phyloP scores from a whole-genome alignment of 345 rosid genomes.

The Noccaea caerulescens region DNA sequence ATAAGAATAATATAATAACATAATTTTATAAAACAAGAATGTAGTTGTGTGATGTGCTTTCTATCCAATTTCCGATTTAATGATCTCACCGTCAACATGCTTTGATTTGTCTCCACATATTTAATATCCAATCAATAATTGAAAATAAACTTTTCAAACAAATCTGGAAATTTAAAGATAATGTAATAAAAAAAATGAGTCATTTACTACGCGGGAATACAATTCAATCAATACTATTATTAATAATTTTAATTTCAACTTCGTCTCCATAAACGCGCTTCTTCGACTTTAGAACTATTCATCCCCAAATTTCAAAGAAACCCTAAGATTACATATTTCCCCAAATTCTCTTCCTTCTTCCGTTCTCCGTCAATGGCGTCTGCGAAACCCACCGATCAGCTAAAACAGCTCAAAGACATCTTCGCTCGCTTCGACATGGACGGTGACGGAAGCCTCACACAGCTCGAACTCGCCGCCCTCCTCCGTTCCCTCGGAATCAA shows the following conservation, averaged over 20 bases:
- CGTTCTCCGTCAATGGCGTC: slow-evolving; percentile 38
- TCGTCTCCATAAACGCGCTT: slow-evolving; percentile 46
- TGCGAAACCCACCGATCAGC: slow-evolving; percentile 51
- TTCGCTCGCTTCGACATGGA: slow-evolving; percentile 95
- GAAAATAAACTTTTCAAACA: background rate
- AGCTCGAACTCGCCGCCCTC: slow-evolving; percentile 88
- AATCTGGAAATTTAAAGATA: slow-evolving; percentile 1
- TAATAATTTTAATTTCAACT: slow-evolving; percentile 18
- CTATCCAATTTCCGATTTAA: slow-evolving; percentile 37
- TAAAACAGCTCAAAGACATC: slow-evolving; percentile 75
- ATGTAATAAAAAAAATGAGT: background rate
- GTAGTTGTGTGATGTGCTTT: slow-evolving; percentile 40
- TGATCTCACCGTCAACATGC: slow-evolving; percentile 36
- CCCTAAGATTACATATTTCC: background rate
- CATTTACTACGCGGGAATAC: slow-evolving; percentile 31
- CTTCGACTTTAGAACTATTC: slow-evolving; percentile 35
- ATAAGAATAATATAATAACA: background rate
- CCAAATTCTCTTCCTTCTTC: background rate
- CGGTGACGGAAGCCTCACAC: slow-evolving; percentile 77
- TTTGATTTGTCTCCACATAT: slow-evolving; percentile 30
- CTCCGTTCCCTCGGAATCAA: slow-evolving; percentile 86
- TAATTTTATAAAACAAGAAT: slow-evolving; percentile 19
- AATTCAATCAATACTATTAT: slow-evolving; percentile 13
- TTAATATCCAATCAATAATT: slow-evolving; percentile 32
- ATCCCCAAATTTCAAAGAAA: slow-evolving; percentile 20